Conservation (phyloP, 345 rosid species). For the Corchorus olitorius region DNA sequence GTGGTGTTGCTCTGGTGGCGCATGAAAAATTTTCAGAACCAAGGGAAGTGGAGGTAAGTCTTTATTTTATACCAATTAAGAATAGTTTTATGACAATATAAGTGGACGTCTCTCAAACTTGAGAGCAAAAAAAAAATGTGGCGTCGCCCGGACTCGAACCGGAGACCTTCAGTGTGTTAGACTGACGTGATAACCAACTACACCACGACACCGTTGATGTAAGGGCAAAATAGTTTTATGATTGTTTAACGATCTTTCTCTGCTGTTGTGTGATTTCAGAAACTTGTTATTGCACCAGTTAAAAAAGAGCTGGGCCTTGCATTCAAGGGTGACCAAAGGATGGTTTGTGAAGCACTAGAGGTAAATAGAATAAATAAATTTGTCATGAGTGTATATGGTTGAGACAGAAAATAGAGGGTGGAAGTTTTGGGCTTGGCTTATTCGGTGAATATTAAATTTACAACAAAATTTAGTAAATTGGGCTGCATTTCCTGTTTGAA, state of each 20-base stretch:
- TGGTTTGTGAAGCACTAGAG: conserved; percentile 80
- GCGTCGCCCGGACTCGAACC: conserved; percentile 80
- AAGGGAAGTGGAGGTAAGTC: conserved; percentile 79
- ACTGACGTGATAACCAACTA: conserved; percentile 90
- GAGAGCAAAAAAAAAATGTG: neutral
- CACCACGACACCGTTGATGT: conserved; percentile 62
- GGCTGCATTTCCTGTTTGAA: conserved; percentile 10
- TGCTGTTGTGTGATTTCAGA: conserved; percentile 41
- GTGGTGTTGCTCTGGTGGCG: conserved; percentile 78
- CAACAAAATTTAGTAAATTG: neutral
- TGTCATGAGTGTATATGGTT: neutral
- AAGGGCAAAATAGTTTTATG: conserved; percentile 10
- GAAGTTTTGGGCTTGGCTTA: neutral
- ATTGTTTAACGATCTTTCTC: neutral
- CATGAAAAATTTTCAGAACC: conserved; percentile 84
- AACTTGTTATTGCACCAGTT: conserved; percentile 69
- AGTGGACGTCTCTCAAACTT: too few relatives aligned
- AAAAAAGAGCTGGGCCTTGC: conserved; percentile 89
- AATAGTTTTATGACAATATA: too few relatives aligned
- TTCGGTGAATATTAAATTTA: neutral
- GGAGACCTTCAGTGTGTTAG: conserved; percentile 90
- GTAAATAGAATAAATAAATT: conserved; percentile 28
- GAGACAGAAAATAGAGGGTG: neutral
- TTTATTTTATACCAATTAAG: neutral
- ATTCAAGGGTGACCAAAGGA: conserved; percentile 81